A percentile compares a stretch with the other conserved stretches of the same genome.
Evolutionary conservation across 495 filamentous ascomycete genomes (phyloP).

Genomic region (Penicillium crystallinum): DNA sequence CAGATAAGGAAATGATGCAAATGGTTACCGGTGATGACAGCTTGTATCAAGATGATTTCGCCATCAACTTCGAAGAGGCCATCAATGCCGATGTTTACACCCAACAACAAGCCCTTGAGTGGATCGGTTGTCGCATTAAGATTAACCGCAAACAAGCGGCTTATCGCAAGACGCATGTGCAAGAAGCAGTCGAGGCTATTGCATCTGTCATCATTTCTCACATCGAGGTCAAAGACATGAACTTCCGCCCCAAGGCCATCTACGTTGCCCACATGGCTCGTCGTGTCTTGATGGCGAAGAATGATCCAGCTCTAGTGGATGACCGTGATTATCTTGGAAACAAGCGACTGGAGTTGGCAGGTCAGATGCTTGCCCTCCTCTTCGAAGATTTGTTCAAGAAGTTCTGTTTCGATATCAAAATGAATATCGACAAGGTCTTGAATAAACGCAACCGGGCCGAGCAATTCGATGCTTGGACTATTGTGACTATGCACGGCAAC

Average conservation of each 20-base stretch:
- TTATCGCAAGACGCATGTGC: conserved; percentile 64
- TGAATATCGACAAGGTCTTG: conserved; percentile 86
- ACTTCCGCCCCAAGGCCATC: conserved; percentile 91
- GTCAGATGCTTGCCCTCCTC: conserved; percentile 87
- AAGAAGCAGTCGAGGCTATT: conserved; percentile 88
- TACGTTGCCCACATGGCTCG: conserved; percentile 96
- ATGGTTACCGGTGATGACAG: conserved; percentile 80
- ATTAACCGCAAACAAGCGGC: conserved; percentile 61
- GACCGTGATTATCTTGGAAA: conserved; percentile 98
- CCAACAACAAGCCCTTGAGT: conserved; percentile 91
- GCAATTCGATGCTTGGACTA: conserved; percentile 75
- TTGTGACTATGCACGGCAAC: conserved; percentile 70
- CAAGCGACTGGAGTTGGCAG: conserved; percentile 89
- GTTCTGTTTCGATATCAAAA: conserved; percentile 79
- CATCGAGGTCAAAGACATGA: conserved; percentile 79
- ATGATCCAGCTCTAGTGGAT: conserved; percentile 82
- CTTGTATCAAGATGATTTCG: conserved; percentile 86
- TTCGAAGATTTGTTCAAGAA: conserved; percentile 98
- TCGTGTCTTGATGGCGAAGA: conserved; percentile 86
- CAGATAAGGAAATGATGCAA: conserved; percentile 88
- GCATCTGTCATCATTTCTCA: conserved; percentile 89
- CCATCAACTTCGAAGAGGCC: conserved; percentile 89
- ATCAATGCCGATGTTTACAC: conserved; percentile 76
- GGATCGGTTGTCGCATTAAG: conserved; percentile 77
- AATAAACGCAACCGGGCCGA: conserved; percentile 82